A percentile compares a stretch with the other conserved stretches of the same genome.
phyloP scores from a whole-genome alignment of 2,329 filamentous ascomycete genomes.

The Dothistroma pini region DNA sequence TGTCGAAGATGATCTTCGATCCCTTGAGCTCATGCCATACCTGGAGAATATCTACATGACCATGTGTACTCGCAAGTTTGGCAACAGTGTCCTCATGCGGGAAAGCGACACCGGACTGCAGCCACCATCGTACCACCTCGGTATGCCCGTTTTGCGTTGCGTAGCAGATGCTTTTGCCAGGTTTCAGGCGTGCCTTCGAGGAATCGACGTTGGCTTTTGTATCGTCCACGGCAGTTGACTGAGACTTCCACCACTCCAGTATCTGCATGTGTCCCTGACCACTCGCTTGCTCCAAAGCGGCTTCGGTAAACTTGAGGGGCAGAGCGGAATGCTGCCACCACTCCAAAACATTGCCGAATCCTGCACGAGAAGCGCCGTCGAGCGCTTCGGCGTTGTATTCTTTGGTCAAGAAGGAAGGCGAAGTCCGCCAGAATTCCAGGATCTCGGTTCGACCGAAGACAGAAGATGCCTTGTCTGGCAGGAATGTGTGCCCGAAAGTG shows the following conservation, averaged over 20 bases:
- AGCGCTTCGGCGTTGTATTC: slow-evolving; percentile 83
- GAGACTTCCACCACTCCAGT: slow-evolving; percentile 88
- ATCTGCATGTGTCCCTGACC: slow-evolving; percentile 80
- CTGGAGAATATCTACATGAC: slow-evolving; percentile 78
- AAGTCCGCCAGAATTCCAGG: slow-evolving; percentile 86
- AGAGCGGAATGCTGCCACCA: slow-evolving; percentile 87
- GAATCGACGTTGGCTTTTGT: slow-evolving; percentile 27
- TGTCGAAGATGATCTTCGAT: slow-evolving; percentile 75
- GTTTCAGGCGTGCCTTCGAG: slow-evolving; percentile 60
- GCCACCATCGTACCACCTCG: slow-evolving; percentile 83
- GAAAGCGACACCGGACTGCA: slow-evolving; percentile 72
- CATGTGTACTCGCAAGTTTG: slow-evolving; percentile 79
- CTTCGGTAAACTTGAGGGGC: slow-evolving; percentile 78
- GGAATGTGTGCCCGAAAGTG: slow-evolving; percentile 74
- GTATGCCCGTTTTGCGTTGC: slow-evolving; percentile 79
- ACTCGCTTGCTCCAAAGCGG: slow-evolving; percentile 82
- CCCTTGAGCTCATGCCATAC: slow-evolving; percentile 75
- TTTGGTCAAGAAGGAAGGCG: slow-evolving; percentile 75
- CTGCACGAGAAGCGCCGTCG: slow-evolving; percentile 80
- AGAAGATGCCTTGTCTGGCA: slow-evolving; percentile 83
- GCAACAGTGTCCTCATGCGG: slow-evolving; percentile 77
- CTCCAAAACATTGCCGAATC: slow-evolving; percentile 79
- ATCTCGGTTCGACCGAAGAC: slow-evolving; percentile 82
- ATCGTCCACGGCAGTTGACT: slow-evolving; percentile 29
- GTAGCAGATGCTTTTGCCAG: slow-evolving; percentile 77